These are phyloP conservation scores for Thamnidium elegans DNA, from an alignment of 192 early-diverging fungal species.

Conservation along the genomic window DNA sequence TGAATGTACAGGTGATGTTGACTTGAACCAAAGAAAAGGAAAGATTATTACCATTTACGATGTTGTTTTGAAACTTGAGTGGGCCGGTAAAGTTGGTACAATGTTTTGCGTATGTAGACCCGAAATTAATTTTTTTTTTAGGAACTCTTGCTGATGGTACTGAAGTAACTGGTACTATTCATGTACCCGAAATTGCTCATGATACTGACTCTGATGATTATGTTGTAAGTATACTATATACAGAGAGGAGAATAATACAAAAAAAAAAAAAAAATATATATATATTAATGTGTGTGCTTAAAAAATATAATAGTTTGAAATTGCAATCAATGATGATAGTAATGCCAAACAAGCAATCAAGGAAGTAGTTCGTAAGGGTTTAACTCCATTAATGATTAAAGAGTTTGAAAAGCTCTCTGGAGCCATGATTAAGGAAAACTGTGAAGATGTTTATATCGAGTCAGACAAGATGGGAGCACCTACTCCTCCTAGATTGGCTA, in stretches of 20 bases:
- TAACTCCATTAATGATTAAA: slow-evolving; percentile 59
- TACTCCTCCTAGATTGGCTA: slow-evolving; percentile 35
- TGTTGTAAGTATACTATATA: slow-evolving; percentile 60
- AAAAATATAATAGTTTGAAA: slow-evolving; percentile 11
- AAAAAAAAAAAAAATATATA: too few species aligned
- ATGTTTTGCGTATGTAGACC: too few species aligned
- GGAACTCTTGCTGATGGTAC: slow-evolving; percentile 57
- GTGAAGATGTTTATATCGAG: slow-evolving; percentile 83
- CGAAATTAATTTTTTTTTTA: too few species aligned
- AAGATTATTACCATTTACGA: slow-evolving; percentile 95
- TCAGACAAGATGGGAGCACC: slow-evolving; percentile 40
- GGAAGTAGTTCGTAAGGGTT: slow-evolving; percentile 59
- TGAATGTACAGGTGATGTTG: slow-evolving; percentile 80
- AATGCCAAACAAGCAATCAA: slow-evolving; percentile 43
- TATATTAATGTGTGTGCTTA: too few species aligned
- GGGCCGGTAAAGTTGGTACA: slow-evolving; percentile 61
- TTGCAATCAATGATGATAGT: slow-evolving; percentile 9
- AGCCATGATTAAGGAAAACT: slow-evolving; percentile 58
- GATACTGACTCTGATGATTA: slow-evolving; percentile 82
- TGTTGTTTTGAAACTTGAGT: slow-evolving; percentile 72
- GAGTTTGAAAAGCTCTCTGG: slow-evolving; percentile 61
- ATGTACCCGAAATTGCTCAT: slow-evolving; percentile 88
- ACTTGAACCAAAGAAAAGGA: slow-evolving; percentile 95
- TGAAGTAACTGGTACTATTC: slow-evolving; percentile 68
- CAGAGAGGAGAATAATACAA: too few species aligned